phyloP scores from a whole-genome alignment of 192 early-diverging fungal species.

The Coemansia sp. region DNA sequence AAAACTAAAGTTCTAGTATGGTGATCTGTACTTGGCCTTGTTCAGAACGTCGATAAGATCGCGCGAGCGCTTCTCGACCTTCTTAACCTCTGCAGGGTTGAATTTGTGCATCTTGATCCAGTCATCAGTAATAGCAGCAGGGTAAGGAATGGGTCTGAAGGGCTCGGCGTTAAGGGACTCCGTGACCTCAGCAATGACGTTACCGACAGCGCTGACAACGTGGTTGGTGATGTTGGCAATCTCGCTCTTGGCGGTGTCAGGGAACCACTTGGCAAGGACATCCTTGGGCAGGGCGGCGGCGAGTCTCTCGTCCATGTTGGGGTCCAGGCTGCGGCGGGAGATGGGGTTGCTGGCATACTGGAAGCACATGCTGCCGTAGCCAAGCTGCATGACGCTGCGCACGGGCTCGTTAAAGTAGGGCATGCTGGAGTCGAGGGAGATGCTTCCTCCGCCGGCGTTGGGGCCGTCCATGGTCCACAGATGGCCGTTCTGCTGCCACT shows the following conservation, averaged over 20 bases:
- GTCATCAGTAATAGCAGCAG: constrained; percentile 24
- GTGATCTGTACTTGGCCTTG: constrained; percentile 48
- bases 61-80: constrained; percentile 26
- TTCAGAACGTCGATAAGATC: constrained; percentile 45
- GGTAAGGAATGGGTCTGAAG: constrained; percentile 37
- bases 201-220: not conserved
- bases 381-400: constrained; percentile 52
- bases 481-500: constrained; percentile 49
- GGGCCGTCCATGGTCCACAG: constrained; percentile 49
- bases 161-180: not conserved
- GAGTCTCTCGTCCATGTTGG: constrained; percentile 14
- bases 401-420: constrained; percentile 44
- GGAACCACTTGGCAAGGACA: constrained; percentile 41
- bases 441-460: constrained; percentile 28
- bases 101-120: constrained; percentile 45
- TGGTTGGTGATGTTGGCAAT: constrained; percentile 4
- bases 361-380: constrained; percentile 55
- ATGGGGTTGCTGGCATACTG: constrained; percentile 51
- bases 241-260: constrained; percentile 24
- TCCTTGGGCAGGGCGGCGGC: constrained; percentile 25
- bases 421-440: constrained; percentile 30
- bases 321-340: constrained; percentile 23
- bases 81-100: constrained; percentile 21
- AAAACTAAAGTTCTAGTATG: constrained; percentile 10
- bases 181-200: not conserved